Percentiles rank a stretch among this genome's conserved stretches.
phyloP scores from a whole-genome alignment of 208 protist genomes.

The Leishmania tropica region DNA sequence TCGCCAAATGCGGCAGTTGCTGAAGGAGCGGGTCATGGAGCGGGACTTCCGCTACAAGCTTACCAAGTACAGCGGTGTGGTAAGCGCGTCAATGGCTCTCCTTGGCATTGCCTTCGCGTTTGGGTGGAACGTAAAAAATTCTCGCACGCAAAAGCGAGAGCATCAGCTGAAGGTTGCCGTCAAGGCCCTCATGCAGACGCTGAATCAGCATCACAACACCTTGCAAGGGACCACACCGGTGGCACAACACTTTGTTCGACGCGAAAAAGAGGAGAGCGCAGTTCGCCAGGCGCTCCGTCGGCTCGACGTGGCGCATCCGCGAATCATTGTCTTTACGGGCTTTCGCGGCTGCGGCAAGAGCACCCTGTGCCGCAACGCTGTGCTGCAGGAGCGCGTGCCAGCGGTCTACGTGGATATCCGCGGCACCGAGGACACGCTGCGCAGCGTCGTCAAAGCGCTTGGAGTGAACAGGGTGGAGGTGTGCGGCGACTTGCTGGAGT shows the following conservation, averaged over 20 bases:
- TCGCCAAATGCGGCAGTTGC: constrained; percentile 59
- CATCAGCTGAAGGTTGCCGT: constrained; percentile 57
- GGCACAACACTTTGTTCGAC: constrained; percentile 40
- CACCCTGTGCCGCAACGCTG: constrained; percentile 54
- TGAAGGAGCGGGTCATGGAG: constrained; percentile 76
- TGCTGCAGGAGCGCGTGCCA: constrained; percentile 59
- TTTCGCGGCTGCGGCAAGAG: constrained; percentile 77
- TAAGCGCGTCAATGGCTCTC: constrained; percentile 67
- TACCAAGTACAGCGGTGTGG: constrained; percentile 75
- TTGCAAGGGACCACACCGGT: not conserved
- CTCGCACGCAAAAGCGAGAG: constrained; percentile 44
- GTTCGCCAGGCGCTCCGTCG: constrained; percentile 60
- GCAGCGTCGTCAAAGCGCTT: constrained; percentile 61
- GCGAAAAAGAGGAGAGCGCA: constrained; percentile 56
- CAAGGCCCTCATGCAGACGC: constrained; percentile 47
- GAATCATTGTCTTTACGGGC: constrained; percentile 72
- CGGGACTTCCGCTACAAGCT: constrained; percentile 63
- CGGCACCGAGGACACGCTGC: constrained; percentile 68
- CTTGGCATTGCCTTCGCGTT: constrained; percentile 66
- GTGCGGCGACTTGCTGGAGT: constrained; percentile 81
- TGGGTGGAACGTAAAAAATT: constrained; percentile 73
- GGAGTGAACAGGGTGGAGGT: constrained; percentile 79
- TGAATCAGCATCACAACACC: constrained; percentile 15
- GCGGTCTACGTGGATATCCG: constrained; percentile 75
- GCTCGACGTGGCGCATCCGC: constrained; percentile 64